phyloP scores from a whole-genome alignment of 495 filamentous ascomycete genomes.

The Halenospora varia region DNA sequence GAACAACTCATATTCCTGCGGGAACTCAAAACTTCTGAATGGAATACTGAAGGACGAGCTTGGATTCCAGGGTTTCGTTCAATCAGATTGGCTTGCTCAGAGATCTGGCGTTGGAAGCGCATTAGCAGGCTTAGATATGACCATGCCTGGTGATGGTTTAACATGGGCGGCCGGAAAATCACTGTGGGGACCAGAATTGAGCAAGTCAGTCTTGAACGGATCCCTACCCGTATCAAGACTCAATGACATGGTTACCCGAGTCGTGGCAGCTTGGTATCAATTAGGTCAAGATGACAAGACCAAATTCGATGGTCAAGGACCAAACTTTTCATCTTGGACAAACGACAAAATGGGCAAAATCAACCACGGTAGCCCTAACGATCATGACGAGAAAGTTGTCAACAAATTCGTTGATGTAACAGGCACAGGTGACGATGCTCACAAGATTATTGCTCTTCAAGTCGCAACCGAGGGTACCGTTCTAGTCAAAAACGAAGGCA shows the following conservation, averaged over 20 bases:
- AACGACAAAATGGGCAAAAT: constrained; percentile 61
- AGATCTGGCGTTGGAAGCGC: constrained; percentile 75
- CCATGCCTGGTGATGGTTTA: constrained; percentile 89
- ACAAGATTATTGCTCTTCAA: constrained; percentile 63
- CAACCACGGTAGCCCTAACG: constrained; percentile 56
- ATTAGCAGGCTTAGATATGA: constrained; percentile 86
- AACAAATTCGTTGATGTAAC: constrained; percentile 76
- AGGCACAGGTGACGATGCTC: constrained; percentile 41
- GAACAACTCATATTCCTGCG: constrained; percentile 88
- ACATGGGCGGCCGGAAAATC: constrained; percentile 71
- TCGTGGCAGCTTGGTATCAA: constrained; percentile 92
- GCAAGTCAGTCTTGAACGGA: constrained; percentile 72
- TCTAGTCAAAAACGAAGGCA: constrained; percentile 72
- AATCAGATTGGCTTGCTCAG: constrained; percentile 92
- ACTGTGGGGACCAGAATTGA: constrained; percentile 77
- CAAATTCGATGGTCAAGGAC: constrained; percentile 62
- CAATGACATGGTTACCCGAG: constrained; percentile 90
- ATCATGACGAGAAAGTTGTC: constrained; percentile 54
- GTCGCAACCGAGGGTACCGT: constrained; percentile 84
- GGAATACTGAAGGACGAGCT: constrained; percentile 92
- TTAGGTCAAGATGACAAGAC: constrained; percentile 73
- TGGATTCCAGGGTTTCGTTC: constrained; percentile 91
- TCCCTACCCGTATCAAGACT: constrained; percentile 78
- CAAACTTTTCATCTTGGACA: constrained; percentile 93
- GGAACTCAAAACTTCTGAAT: constrained; percentile 88